Evolutionary conservation across 2,329 filamentous ascomycete species (phyloP).

Genomic region (Ciborinia camelliae): DNA sequence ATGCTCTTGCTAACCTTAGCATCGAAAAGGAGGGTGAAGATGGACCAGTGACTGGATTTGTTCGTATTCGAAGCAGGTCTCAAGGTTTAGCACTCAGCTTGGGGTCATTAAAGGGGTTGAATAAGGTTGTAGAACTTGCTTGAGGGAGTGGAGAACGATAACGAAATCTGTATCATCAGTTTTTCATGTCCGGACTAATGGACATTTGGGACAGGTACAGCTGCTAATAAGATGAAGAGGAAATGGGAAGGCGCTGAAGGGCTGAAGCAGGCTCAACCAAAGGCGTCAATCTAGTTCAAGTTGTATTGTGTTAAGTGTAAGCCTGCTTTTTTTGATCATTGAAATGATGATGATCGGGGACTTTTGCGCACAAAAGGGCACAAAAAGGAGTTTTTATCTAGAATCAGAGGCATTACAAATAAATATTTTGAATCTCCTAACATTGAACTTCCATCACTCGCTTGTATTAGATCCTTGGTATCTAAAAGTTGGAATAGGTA

Average conservation of each 20-base stretch:
- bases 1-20: conserved; percentile 93
- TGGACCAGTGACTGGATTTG: conserved; percentile 93
- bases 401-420: conserved; percentile 31
- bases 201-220: conserved; percentile 20
- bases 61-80: conserved; percentile 94
- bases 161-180: conserved; percentile 15
- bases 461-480: too few species aligned
- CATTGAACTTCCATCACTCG: background rate
- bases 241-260: conserved; percentile 16
- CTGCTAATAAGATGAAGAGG: conserved; percentile 24
- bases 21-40: conserved; percentile 97
- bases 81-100: conserved; percentile 92
- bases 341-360: conserved; percentile 22
- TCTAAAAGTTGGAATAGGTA: too few species aligned
- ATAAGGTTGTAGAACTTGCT: conserved; percentile 59
- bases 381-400: conserved; percentile 34
- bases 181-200: conserved; percentile 13
- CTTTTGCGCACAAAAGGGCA: conserved; percentile 31
- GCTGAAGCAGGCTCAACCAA: conserved; percentile 22
- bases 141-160: conserved; percentile 24
- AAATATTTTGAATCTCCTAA: conserved; percentile 27
- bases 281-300: conserved; percentile 23
- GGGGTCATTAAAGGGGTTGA: conserved; percentile 90
- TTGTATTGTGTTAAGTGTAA: conserved; percentile 13
- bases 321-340: conserved; percentile 13